These are phyloP conservation scores for Sporothrix mexicana DNA, from an alignment of 2,329 filamentous ascomycete species.

Conservation along the genomic window DNA sequence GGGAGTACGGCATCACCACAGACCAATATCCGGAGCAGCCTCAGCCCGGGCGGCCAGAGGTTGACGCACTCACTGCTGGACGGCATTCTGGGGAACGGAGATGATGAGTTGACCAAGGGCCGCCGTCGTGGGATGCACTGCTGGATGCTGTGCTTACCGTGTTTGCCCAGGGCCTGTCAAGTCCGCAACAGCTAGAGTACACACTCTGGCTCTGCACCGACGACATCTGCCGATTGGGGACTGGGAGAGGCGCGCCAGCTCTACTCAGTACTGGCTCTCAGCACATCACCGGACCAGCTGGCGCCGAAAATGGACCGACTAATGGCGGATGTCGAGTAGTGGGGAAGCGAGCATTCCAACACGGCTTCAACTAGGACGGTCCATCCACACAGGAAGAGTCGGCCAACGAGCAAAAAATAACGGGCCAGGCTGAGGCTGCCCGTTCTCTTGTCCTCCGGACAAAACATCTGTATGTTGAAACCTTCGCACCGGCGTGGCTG, in stretches of 20 bases:
- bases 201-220: conserved; percentile 30
- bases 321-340: conserved; percentile 12
- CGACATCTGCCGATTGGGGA: conserved; percentile 21
- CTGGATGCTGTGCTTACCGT: conserved; percentile 30
- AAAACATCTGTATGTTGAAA: conserved; percentile 31
- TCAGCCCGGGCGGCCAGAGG: neutral
- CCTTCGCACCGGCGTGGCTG: conserved; percentile 29
- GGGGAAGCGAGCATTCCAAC: conserved; percentile 10
- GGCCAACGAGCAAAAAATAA: neutral
- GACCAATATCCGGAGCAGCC: neutral
- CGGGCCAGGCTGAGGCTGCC: conserved; percentile 22
- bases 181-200: conserved; percentile 32
- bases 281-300: neutral
- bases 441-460: conserved; percentile 30
- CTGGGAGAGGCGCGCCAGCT: conserved; percentile 9
- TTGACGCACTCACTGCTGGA: conserved; percentile 13
- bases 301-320: neutral
- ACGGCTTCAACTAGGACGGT: conserved; percentile 19
- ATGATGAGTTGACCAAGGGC: too few species aligned
- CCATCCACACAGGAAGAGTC: conserved; percentile 19
- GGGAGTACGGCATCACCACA: neutral
- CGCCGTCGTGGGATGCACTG: conserved; percentile 30
- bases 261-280: conserved; percentile 26
- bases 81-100: conserved; percentile 2
- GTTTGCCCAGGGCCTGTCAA: conserved; percentile 31